Base-by-base conservation (phyloP, 495 filamentous ascomycete species). In the Podospora didyma region DNA sequence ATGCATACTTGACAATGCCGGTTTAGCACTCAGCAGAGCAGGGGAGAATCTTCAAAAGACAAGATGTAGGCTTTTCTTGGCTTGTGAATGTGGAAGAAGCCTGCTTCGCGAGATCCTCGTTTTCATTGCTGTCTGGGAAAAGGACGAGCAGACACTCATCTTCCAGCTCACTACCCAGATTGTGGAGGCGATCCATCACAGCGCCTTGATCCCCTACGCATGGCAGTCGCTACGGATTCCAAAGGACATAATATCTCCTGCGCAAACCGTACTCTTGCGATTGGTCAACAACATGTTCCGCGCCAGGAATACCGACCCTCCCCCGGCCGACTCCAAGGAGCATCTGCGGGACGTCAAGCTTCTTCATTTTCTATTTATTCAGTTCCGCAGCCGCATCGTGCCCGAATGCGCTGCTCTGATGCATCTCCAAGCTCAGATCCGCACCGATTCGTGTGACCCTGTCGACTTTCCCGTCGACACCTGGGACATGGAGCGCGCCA, bases 141-240 rank as follows among this genome's bases (percentile, higher is more conserved):
- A 96, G 56, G 86, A 86, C 14, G 92, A 97, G 62, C 87, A 92
- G 42, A 89, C 93, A 59, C 79, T 94, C 12, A 96, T 96, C 62
- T 96, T 95, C 76, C 91, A 93, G 71, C 86, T 96, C 70, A 97
- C 94, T 74, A 88, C 91, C 11, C 90, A 95, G 69, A 96, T 97
- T 56, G 90, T 97, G 75, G 89, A 96, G 63, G 89, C 91, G 0
- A 89, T 96, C 39, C 84, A 96, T 45, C 82, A 88, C 55, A 93
- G 91, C 61, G 89, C 89, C 10, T 77, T 97, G 17, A 87, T 97
- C 71, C 92, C 91, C 1, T 92, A 88, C 64, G 86, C 92, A 1
- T 97, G 93, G 77, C 86, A 89, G 56, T 86, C 89, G n/a, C 87
- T 97, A 54, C 82, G 88, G 48, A 92, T 95, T 56, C 85, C 87